Evolutionary conservation across 2,329 filamentous ascomycete species (phyloP), one percentile per base, ranked within the genome.

Genomic region (Fusarium chaquense): DNA sequence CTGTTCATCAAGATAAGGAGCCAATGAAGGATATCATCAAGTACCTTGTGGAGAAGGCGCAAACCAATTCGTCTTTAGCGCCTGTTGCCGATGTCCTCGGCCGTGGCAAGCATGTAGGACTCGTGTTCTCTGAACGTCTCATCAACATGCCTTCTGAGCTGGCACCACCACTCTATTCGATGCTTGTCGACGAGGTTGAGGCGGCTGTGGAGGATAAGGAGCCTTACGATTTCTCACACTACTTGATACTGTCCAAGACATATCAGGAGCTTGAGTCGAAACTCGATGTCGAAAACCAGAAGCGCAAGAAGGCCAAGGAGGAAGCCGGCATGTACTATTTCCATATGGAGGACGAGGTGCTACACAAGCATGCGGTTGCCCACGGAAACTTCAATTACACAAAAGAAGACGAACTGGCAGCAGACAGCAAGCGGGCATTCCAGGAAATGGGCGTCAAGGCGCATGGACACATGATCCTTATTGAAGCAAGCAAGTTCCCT

Each of bases 101-200:
- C 40, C 71, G 74, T 40, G 81, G 82, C 22, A 83, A 86, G 58
- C 89, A 93, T 58, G 87, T 98, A 59, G 96, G 94, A 5, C 83
- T 99, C 18, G 87, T 99, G 30, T 85, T 99, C n/a, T 93, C 93
- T 4, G 96, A 99, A 80, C 90, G 95, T 24, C 85, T 98, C 75
- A 94, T 99, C 84, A 99, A 99, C 83, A 94, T 98, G 85, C 96
- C 96, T n/a, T 85, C 93, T 18, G 93, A 98, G 80, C 90, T 97
- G 68, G 89, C 94, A 16, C 95, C 96, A 32, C 95, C 96, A 6
- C 92, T 98, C 89, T 98, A 98, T 86, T 89, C 87, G 52, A 97
- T 98, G 93, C 87, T 99, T 52, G 84, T 93, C 50, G 94, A 98
- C 77, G 96, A 99, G 85, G 90, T 99, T 52, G 86, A 91, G 75